Base-by-base conservation (phyloP, 352 stramenopile species). In the Saprolegnia diclina region DNA sequence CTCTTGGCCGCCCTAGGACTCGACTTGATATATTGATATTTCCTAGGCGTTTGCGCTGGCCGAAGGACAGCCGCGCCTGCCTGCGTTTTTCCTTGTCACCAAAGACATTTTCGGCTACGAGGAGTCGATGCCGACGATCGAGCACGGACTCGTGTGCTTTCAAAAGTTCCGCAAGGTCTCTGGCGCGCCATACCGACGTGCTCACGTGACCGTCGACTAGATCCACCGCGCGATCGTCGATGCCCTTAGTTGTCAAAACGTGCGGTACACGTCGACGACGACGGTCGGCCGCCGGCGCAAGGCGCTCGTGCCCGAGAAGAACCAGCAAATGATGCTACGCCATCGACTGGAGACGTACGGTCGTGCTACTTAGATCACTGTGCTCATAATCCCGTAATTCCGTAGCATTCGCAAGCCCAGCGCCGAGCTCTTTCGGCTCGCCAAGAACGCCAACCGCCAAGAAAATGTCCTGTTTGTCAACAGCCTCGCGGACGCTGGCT, bases 401-500 rank as follows among this genome's bases (percentile, higher is more conserved):
- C n/a, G 26, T 71, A 94, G 87, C 24, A 88, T 95, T 48, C 81
- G 85, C 29, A 94, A 95, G 75, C 80, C 92, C 63, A 90, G 81
- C 71, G 81, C 81, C 4, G 87, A 94, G 72, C 65, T 95, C 35
- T 92, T 92, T 74, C 86, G 91, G 64, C 72, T 92, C 26, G 85
- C 87, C 22, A 87, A 85, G 52, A 91, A 94, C 42, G 87, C 87
- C 56, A 95, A 95, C 67, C 92, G 82, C 22, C 84, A 95, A 66
- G 87, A 95, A 72, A 92, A 85, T 54, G 91, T 93, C 72, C 71
- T 92, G 74, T 94, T 94, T 73, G 87, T 95, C 48, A 95, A 95
- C 67, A 94, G 84, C 74, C 70, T 95, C 72, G 92, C 87, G 35
- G 87, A 95, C 71, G 87, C 87, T 37, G 87, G 87, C 24, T 95